These are phyloP conservation scores for Talaromyces sp. DNA, from an alignment of 2,329 filamentous ascomycete genomes.

Conservation along the genomic window DNA sequence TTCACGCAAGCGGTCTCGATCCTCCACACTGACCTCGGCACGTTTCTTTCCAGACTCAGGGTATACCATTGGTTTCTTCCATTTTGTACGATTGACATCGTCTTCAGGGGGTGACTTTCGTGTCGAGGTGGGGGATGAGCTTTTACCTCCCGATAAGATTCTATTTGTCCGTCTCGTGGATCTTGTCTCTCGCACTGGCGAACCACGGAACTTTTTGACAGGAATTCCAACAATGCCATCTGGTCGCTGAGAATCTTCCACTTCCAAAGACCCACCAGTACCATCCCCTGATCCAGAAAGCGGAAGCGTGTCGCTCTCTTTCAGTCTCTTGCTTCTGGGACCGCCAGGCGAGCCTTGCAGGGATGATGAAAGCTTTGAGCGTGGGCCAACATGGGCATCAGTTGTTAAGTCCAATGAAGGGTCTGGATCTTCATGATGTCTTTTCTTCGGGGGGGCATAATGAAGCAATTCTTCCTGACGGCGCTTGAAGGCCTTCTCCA, in stretches of 20 bases:
- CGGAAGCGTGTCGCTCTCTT: background rate
- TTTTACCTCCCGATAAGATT: background rate
- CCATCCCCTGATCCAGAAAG: background rate
- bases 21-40: constrained; percentile 47
- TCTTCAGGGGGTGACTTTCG: constrained; percentile 12
- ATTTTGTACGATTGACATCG: constrained; percentile 27
- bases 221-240: constrained; percentile 27
- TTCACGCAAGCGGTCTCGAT: constrained; percentile 73
- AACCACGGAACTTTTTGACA: constrained; percentile 26
- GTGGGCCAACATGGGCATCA: constrained; percentile 18
- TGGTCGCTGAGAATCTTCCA: background rate
- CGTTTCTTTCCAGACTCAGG: constrained; percentile 50
- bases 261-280: background rate
- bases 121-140: background rate
- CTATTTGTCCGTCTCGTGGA: constrained; percentile 26
- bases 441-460: constrained; percentile 16
- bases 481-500: constrained; percentile 36
- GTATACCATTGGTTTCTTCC: constrained; percentile 47
- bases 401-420: background rate
- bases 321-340: background rate
- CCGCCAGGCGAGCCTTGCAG: constrained; percentile 28
- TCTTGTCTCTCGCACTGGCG: constrained; percentile 32
- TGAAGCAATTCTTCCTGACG: constrained; percentile 11
- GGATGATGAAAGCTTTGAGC: constrained; percentile 35
- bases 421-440: constrained; percentile 17